phyloP scores from a whole-genome alignment of 2,329 filamentous ascomycete genomes.

The Diplocarpon rosae region DNA sequence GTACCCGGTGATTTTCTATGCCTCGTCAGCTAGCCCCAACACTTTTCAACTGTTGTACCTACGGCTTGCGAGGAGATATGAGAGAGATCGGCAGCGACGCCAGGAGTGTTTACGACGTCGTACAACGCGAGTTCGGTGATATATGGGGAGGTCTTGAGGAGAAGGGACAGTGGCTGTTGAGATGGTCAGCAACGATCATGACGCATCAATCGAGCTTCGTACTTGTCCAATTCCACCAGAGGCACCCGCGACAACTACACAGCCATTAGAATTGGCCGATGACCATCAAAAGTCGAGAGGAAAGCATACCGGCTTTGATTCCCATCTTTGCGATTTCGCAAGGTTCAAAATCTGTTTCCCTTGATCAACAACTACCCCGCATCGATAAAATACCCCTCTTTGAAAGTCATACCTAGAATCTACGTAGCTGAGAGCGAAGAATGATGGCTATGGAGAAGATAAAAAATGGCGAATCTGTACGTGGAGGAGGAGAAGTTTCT shows the following conservation, averaged over 20 bases:
- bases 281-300: background rate
- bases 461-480: background rate
- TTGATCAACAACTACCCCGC: constrained; percentile 21
- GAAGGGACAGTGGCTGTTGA: constrained; percentile 78
- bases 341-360: constrained; percentile 9
- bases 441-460: constrained; percentile 9
- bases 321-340: constrained; percentile 34
- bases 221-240: constrained; percentile 98
- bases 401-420: background rate
- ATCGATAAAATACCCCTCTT: constrained; percentile 4
- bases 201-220: constrained; percentile 20
- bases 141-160: constrained; percentile 82
- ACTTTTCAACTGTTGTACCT: constrained; percentile 32
- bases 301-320: constrained; percentile 45
- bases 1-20: constrained; percentile 74
- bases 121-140: constrained; percentile 92
- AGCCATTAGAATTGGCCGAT: background rate
- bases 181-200: constrained; percentile 8
- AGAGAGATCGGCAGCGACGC: constrained; percentile 90
- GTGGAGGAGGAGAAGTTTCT: constrained; percentile 1
- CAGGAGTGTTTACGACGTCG: constrained; percentile 98
- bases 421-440: constrained; percentile 11
- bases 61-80: constrained; percentile 89
- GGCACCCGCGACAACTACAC: constrained; percentile 78
- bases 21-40: constrained; percentile 29